Base-by-base conservation (phyloP, 2,329 filamentous ascomycete species). In the Xylaria sp. region DNA sequence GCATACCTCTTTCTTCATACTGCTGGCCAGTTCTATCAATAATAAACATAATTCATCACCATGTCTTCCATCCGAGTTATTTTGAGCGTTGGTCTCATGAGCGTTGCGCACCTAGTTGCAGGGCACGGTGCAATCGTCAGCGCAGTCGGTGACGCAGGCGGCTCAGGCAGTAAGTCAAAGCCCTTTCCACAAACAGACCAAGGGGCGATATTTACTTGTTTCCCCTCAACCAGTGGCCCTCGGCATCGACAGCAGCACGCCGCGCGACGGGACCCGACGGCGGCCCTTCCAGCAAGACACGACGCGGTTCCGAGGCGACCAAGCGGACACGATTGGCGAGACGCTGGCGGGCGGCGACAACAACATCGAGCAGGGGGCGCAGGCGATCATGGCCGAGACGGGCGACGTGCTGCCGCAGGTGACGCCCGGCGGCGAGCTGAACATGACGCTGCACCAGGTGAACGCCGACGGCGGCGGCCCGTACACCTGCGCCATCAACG, bases 381-480 rank as follows among this genome's bases (percentile, higher is more conserved):
- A 79, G 41, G 77, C 80, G 41, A 85, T 89, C 74, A 80, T 89
- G 78, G 78, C 79, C 60, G 79, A 82, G 72, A 87, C 81, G 5
- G 86, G 86, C 59, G 76, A 75, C 61, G 68, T 76, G 59, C 82
- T 90, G 23, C 86, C 87, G 10, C 86, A 89, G 76, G 77, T 90
- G 68, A 79, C 78, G 6, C 68, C 78, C 0, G 87, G 87, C 49
- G 87, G 87, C 58, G 68, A 79, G 57, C 68, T 90, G 62, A 77
- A 77, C 67, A 88, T 90, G 80, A 89, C 85, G 1, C 78, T 89
- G 9, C 87, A 89, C 76, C 87, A 89, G 73, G 86, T 90, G 73
- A 90, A 89, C 75, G 80, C 79, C 37, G 87, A 90, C 67, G 87
- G 87, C 60, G 87, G 84, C 61, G 87, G 87, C 17, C 86, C 87